Evolutionary conservation across 805 yeast genomes (phyloP).

Genomic region (Schwanniomyces pseudopolymorphus): DNA sequence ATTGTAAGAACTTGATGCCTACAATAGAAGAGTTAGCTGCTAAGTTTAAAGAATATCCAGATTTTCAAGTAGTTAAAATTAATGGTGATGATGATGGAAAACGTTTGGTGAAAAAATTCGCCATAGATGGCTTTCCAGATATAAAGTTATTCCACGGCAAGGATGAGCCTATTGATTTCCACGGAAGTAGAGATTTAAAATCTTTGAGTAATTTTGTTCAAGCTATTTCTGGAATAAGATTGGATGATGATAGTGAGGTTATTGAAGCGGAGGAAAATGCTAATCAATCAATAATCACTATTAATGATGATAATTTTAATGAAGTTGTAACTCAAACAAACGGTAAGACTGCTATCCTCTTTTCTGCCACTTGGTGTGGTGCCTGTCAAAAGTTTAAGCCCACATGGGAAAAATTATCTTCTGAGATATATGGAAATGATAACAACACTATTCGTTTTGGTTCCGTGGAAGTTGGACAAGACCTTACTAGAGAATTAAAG

Average conservation of each 20-base stretch:
- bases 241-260: slow-evolving; percentile 9
- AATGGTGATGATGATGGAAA: slow-evolving; percentile 59
- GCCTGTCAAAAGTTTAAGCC: slow-evolving; percentile 57
- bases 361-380: slow-evolving; percentile 63
- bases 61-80: slow-evolving; percentile 51
- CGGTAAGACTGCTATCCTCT: slow-evolving; percentile 41
- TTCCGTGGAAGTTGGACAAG: slow-evolving; percentile 47
- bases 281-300: slow-evolving; percentile 13
- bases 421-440: slow-evolving; percentile 43
- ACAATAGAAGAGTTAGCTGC: slow-evolving; percentile 38
- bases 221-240: slow-evolving; percentile 28
- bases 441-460: slow-evolving; percentile 35
- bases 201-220: slow-evolving; percentile 54
- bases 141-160: slow-evolving; percentile 56
- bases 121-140: slow-evolving; percentile 66
- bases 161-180: slow-evolving; percentile 52
- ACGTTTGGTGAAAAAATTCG: slow-evolving; percentile 48
- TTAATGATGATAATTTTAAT: slow-evolving; percentile 45
- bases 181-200: slow-evolving; percentile 53
- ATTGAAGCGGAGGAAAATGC: slow-evolving; percentile 9
- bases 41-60: slow-evolving; percentile 24
- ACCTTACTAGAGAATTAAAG: slow-evolving; percentile 42
- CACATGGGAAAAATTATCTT: slow-evolving; percentile 48
- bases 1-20: slow-evolving; percentile 61
- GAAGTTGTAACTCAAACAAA: slow-evolving; percentile 33